Evolutionary conservation across 2,329 filamentous ascomycete species (phyloP).

Genomic region (Leptographium procerum): DNA sequence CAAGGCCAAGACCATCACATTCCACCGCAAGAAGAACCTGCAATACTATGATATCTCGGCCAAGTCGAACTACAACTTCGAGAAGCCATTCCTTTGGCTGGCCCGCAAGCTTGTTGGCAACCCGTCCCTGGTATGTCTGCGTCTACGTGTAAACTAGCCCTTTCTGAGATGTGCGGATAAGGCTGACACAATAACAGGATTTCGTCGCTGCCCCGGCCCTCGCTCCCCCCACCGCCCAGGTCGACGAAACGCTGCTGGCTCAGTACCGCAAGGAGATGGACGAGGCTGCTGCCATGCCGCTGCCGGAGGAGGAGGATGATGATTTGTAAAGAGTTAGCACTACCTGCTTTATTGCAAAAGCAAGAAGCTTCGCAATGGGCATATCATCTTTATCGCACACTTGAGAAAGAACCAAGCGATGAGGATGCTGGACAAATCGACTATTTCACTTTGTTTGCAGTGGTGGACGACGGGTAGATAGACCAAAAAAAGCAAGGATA

Average conservation of each 20-base stretch:
- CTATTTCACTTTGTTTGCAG: conserved; percentile 3
- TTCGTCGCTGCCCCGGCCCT: conserved; percentile 94
- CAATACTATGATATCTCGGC: conserved; percentile 99
- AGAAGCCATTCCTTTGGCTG: conserved; percentile 99
- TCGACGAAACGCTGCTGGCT: conserved; percentile 72
- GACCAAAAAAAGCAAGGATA: conserved; percentile 6
- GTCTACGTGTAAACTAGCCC: too few species aligned
- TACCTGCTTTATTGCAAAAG: background rate
- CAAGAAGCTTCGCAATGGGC: background rate
- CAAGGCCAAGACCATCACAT: conserved; percentile 99
- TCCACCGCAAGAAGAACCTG: conserved; percentile 99
- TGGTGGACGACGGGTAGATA: conserved; percentile 10
- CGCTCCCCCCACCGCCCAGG: conserved; percentile 81
- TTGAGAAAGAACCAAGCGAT: background rate
- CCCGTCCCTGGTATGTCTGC: conserved; percentile 57
- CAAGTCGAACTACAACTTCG: conserved; percentile 99
- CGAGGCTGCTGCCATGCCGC: conserved; percentile 66
- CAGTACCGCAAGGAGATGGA: conserved; percentile 86
- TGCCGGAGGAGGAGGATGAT: conserved; percentile 84
- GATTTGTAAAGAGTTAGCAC: conserved; percentile 36
- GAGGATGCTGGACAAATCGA: background rate
- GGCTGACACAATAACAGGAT: conserved; percentile 47
- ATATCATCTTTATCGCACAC: background rate
- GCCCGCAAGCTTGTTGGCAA: conserved; percentile 97
- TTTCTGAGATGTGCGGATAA: background rate